phyloP scores from a whole-genome alignment of 2,329 filamentous ascomycete genomes.

The Penicillium sp. region DNA sequence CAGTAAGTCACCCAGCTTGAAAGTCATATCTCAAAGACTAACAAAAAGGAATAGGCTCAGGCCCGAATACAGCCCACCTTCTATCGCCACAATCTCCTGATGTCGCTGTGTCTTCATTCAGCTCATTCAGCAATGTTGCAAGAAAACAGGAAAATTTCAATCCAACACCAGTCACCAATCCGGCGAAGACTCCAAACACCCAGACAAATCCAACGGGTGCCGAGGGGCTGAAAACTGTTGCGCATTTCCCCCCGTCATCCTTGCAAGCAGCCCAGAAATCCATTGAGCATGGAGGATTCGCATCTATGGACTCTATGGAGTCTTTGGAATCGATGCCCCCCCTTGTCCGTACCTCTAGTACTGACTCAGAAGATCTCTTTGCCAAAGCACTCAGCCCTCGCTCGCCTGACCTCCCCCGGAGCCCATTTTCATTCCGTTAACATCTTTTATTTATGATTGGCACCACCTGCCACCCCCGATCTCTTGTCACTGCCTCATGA shows the following conservation, averaged over 20 bases:
- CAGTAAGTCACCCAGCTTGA: slow-evolving; percentile 45
- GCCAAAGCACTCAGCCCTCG: slow-evolving; percentile 83
- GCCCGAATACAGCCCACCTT: slow-evolving; percentile 42
- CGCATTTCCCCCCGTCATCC: slow-evolving; percentile 39
- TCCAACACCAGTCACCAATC: slow-evolving; percentile 21
- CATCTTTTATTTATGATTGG: neutral
- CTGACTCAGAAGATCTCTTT: slow-evolving; percentile 75
- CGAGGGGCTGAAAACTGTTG: slow-evolving; percentile 32
- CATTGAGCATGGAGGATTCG: slow-evolving; percentile 22
- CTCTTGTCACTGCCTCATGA: slow-evolving; percentile 4
- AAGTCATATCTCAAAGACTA: slow-evolving; percentile 10
- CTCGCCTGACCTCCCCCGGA: slow-evolving; percentile 81
- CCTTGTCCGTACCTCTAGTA: slow-evolving; percentile 34
- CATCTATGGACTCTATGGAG: slow-evolving; percentile 26
- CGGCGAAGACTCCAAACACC: slow-evolving; percentile 26
- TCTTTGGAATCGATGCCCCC: slow-evolving; percentile 29
- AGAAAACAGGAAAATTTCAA: slow-evolving; percentile 12
- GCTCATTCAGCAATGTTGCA: slow-evolving; percentile 54
- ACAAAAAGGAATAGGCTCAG: slow-evolving; percentile 10
- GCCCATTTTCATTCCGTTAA: slow-evolving; percentile 69
- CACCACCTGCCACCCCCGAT: neutral
- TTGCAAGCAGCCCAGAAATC: slow-evolving; percentile 38
- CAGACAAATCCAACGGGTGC: slow-evolving; percentile 7
- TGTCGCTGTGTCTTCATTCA: slow-evolving; percentile 63
- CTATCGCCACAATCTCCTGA: slow-evolving; percentile 65